Percentiles rank a stretch among this genome's conserved stretches.
Conservation (phyloP, 768 basidiomycete species). For the Kwoniella newhampshirensis region DNA sequence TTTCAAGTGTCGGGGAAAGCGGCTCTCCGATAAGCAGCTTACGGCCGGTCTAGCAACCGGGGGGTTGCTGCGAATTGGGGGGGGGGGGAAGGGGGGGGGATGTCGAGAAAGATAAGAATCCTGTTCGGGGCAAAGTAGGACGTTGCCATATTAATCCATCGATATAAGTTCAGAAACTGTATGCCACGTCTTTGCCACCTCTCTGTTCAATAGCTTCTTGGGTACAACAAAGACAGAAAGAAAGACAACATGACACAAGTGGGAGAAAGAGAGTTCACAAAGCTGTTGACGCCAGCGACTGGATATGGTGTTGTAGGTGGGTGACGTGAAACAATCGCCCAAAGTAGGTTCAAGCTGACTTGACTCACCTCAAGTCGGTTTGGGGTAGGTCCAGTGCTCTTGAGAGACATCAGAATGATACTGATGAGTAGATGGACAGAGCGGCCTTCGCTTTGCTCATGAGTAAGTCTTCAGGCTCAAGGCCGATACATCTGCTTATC, state of each 20-base stretch:
- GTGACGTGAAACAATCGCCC: too few species aligned
- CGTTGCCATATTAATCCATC: too few species aligned
- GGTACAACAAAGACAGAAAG: neutral
- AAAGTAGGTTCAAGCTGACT: neutral
- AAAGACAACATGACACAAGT: slow-evolving; percentile 8
- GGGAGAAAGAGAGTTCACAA: slow-evolving; percentile 17
- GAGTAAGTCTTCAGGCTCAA: slow-evolving; percentile 11
- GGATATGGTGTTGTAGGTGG: slow-evolving; percentile 24
- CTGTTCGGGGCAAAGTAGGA: too few species aligned
- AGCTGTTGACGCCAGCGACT: slow-evolving; percentile 9
- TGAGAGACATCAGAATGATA: neutral
- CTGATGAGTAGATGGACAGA: neutral
- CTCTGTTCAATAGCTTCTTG: too few species aligned
- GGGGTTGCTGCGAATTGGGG: too few species aligned
- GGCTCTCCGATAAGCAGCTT: too few species aligned
- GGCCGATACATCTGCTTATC: neutral
- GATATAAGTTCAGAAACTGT: too few species aligned
- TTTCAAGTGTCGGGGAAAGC: too few species aligned
- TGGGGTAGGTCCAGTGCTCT: slow-evolving; percentile 21
- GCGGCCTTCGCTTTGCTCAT: slow-evolving; percentile 29
- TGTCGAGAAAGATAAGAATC: too few species aligned
- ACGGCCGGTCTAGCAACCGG: too few species aligned
- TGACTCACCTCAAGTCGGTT: slow-evolving; percentile 6
- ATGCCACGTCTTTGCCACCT: too few species aligned
- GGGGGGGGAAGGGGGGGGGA: too few species aligned